These are phyloP conservation scores for Austroboletus niveus DNA, from an alignment of 1,284 basidiomycete genomes.

Conservation along the genomic window DNA sequence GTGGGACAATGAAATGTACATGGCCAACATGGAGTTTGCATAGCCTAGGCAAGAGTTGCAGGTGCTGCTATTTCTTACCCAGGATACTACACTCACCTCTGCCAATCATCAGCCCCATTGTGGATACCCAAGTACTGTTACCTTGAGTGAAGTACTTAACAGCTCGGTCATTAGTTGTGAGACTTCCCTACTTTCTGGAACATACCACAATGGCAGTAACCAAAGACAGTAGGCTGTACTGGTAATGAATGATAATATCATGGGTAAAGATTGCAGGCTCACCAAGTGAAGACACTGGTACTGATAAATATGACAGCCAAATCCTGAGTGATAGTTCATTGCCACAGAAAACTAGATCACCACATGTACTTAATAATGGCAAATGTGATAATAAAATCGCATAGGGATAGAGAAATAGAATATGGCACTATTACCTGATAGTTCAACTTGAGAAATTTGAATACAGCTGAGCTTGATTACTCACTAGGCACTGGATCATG, in stretches of 20 bases:
- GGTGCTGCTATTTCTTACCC: too few species aligned
- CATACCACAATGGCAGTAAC: slow-evolving; percentile 8
- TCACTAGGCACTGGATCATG: background rate
- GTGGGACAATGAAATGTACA: background rate
- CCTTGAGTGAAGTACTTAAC: slow-evolving; percentile 8
- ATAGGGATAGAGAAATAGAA: background rate
- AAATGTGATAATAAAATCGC: slow-evolving; percentile 8
- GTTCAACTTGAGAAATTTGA: background rate
- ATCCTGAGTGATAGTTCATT: slow-evolving; percentile 10
- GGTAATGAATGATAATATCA: background rate
- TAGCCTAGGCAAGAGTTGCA: slow-evolving; percentile 1
- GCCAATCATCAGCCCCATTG: background rate
- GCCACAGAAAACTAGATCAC: slow-evolving; percentile 10
- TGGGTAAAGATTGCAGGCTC: background rate
- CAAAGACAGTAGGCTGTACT: background rate
- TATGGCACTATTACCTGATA: slow-evolving; percentile 4
- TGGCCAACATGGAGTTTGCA: slow-evolving; percentile 10
- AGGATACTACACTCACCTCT: slow-evolving; percentile 1
- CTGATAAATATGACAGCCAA: slow-evolving; percentile 14
- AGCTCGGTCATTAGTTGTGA: background rate
- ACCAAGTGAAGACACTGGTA: slow-evolving; percentile 16
- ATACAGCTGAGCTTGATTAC: background rate
- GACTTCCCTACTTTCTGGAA: background rate
- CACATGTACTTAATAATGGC: slow-evolving; percentile 15
- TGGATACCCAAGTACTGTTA: background rate